phyloP scores from a whole-genome alignment of 169 alveolate species.

The Blepharisma undulans region DNA sequence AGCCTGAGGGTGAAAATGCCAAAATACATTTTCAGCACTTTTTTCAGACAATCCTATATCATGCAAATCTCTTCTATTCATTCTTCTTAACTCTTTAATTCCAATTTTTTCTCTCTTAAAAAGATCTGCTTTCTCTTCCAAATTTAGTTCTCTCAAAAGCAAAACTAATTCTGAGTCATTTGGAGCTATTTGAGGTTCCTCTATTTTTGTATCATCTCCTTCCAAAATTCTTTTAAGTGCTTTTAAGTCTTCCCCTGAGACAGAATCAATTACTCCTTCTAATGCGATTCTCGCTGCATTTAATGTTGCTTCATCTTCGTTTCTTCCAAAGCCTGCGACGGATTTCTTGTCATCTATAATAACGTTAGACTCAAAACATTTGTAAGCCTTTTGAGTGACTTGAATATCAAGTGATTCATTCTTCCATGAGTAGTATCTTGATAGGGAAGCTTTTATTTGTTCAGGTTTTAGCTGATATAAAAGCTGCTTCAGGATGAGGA shows the following conservation, averaged over 20 bases:
- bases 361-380: constrained; percentile 5
- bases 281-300: constrained; percentile 28
- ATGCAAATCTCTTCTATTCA: neutral
- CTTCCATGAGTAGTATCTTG: constrained; percentile 3
- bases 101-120: neutral
- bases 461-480: neutral
- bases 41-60: neutral
- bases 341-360: neutral
- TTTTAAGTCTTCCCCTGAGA: neutral
- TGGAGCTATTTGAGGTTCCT: neutral
- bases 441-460: neutral
- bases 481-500: neutral
- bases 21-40: neutral
- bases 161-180: neutral
- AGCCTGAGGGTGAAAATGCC: neutral
- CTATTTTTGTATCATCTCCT: neutral
- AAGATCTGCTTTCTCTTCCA: neutral
- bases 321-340: constrained; percentile 29
- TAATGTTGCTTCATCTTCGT: constrained; percentile 32
- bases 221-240: neutral
- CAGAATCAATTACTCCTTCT: constrained; percentile 28
- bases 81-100: neutral
- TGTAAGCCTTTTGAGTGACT: constrained; percentile 26
- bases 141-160: neutral
- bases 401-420: neutral